Evolutionary conservation across 2,329 filamentous ascomycete genomes (phyloP), one percentile per base, ranked within the genome.

Genomic region (Aspergillus sp.): DNA sequence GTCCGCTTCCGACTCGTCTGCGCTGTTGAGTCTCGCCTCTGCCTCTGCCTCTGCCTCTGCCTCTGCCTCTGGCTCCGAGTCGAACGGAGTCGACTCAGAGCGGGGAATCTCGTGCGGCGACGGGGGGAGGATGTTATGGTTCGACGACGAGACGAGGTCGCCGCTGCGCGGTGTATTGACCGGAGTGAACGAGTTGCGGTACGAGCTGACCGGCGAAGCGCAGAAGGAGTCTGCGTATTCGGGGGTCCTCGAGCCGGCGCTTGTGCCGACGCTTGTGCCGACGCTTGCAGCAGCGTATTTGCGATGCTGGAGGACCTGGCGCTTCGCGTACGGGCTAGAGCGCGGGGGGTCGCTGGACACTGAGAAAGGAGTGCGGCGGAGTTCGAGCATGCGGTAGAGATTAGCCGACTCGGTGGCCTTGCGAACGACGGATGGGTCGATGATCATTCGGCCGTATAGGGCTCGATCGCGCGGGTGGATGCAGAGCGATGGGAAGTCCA

Each of bases 401-500:
- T 40, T 41, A 2, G 57, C 54, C n/a, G 48, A 45, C 11, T 52
- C 36, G 0, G 69, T 69, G 3, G 77, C 73, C 10, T 66, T 57
- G 14, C 54, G 48, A 12, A 83, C 68, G 26, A 80, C 69, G 0
- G 58, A 52, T 2, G 64, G 64, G 34, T 74, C 68, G 46, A 88
- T 85, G 14, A 71, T 60, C 79, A 85, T 83, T 29, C 70, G 69
- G 8, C 69, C 73, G 53, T 77, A 85, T 10, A 71, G 69, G n/a
- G 72, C 63, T 2, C 41, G 50, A 22, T 78, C 68, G n/a, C 72
- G 67, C 1, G 78, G 76, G 1, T 62, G 69, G 10, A 80, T 63
- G 55, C 91, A 98, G 28, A 76, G 62, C 3, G 69, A 67, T 2
- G 85, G 79, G 54, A 98, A 98, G 25, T 77, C 72, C 8, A 78